Percentiles rank a stretch among this genome's conserved stretches.
Conservation (phyloP, 768 basidiomycete species). For the Podaxis mareebaensis region DNA sequence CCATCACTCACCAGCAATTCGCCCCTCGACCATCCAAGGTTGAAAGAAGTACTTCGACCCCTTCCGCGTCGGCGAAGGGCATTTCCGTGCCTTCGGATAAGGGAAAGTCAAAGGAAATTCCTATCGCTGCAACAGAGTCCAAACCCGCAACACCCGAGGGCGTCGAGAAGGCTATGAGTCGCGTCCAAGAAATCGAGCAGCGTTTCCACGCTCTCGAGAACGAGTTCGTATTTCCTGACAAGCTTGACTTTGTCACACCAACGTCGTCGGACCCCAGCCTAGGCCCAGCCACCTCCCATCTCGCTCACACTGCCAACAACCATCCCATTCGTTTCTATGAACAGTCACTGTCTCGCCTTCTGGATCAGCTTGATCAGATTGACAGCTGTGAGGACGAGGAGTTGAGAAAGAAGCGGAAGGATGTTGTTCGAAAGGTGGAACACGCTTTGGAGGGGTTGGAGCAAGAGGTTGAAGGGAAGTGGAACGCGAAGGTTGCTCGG, state of each 20-base stretch:
- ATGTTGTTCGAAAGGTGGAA: constrained; percentile 57
- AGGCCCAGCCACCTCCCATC: constrained; percentile 30
- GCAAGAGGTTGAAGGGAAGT: constrained; percentile 43
- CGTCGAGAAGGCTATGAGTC: constrained; percentile 35
- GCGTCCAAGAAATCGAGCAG: constrained; percentile 42
- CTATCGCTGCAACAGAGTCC: constrained; percentile 13
- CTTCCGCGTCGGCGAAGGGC: neutral
- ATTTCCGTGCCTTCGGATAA: constrained; percentile 24
- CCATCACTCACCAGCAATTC: constrained; percentile 2
- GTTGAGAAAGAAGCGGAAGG: constrained; percentile 53
- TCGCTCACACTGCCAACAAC: constrained; percentile 61
- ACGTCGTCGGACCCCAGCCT: constrained; percentile 24
- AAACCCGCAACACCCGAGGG: constrained; percentile 28
- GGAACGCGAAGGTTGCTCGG: constrained; percentile 29
- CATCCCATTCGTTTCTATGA: constrained; percentile 63
- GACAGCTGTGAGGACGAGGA: constrained; percentile 58
- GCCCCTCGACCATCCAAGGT: neutral
- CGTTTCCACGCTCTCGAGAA: constrained; percentile 36
- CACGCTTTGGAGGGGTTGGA: constrained; percentile 55
- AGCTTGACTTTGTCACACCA: constrained; percentile 41
- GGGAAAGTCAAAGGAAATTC: constrained; percentile 37
- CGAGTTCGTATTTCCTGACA: constrained; percentile 41
- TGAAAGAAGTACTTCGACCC: neutral
- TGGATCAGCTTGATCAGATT: constrained; percentile 59
- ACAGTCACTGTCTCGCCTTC: constrained; percentile 55